Evolutionary conservation across 1,139 yeast species (phyloP), one percentile per base, ranked within the genome.

Genomic region (Insectozyma bohioensis): DNA sequence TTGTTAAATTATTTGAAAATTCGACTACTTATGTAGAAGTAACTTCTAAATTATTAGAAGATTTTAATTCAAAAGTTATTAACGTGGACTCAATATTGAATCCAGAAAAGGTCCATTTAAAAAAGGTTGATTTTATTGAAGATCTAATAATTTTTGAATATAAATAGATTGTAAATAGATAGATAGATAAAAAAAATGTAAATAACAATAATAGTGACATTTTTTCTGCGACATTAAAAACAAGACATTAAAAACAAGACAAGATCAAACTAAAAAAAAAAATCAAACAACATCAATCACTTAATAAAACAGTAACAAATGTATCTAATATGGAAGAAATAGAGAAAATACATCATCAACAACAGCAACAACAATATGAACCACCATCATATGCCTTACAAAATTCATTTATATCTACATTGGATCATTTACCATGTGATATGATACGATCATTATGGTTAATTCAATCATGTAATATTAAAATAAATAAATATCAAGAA

Each of bases 381-480:
- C 27, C 8, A 17, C 39, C 45, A 3, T 35, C 41, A 4, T 30
- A 32, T 31, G 33, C 38, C 5, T 27, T 44, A n/a, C 41, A 35
- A n/a, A 67, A 63, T 43, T 58, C 72, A 12, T 69, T 65, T 45
- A 63, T 69, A 21, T 61, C 73, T 14, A 67, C 73, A 3, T 56
- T 68, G 5, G 75, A 69, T 42, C 75, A 69, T 42, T 51, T 69
- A 21, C 75, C 75, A 14, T 62, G 73, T 40, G 75, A 69, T 41
- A 52, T 69, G 2, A 56, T 68, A 19, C 62, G 75, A 29, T 65
- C 73, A 2, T 46, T 68, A 10, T 69, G 75, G 75, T 45, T 68
- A n/a, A 52, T 68, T 3, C 75, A 69, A 37, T 50, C 63, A 13
- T 54, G 68, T 31, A 69, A 68, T 36, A 45, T 66, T 17, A 42